Evolutionary conservation across 768 basidiomycete species (phyloP).

Genomic region (Mycena kentingensis): DNA sequence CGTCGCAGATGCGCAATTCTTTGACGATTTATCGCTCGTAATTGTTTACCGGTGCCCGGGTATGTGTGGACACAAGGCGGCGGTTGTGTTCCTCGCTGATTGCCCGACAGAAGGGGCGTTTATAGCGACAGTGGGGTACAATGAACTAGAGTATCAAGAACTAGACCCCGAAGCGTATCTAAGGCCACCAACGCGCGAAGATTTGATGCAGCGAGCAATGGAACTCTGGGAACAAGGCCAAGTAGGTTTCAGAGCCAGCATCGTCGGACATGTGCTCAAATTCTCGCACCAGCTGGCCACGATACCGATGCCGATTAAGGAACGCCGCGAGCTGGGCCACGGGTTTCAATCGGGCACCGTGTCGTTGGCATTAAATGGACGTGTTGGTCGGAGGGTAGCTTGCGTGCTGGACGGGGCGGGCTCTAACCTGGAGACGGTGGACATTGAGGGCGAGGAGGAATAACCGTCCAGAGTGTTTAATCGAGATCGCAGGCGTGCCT

Average conservation of each 20-base stretch:
- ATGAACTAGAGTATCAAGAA: conserved; percentile 58
- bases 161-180: conserved; percentile 52
- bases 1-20: conserved; percentile 71
- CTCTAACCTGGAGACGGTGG: conserved; percentile 67
- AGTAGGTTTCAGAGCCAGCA: conserved; percentile 47
- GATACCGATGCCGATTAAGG: conserved; percentile 53
- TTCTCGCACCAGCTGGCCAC: conserved; percentile 47
- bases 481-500: conserved; percentile 7
- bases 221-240: conserved; percentile 60
- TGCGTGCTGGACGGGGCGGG: conserved; percentile 72
- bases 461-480: conserved; percentile 29
- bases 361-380: conserved; percentile 72
- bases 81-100: conserved; percentile 33
- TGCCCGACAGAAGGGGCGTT: conserved; percentile 51
- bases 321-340: conserved; percentile 55
- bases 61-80: conserved; percentile 39
- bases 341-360: conserved; percentile 51
- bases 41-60: conserved; percentile 61
- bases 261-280: conserved; percentile 33
- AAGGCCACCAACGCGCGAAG: conserved; percentile 59
- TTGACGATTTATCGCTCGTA: conserved; percentile 72
- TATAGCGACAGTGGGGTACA: conserved; percentile 67
- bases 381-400: conserved; percentile 70
- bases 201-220: conserved; percentile 61
- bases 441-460: conserved; percentile 66